phyloP scores from a whole-genome alignment of 1,284 basidiomycete species.

The Peniophora sp. region DNA sequence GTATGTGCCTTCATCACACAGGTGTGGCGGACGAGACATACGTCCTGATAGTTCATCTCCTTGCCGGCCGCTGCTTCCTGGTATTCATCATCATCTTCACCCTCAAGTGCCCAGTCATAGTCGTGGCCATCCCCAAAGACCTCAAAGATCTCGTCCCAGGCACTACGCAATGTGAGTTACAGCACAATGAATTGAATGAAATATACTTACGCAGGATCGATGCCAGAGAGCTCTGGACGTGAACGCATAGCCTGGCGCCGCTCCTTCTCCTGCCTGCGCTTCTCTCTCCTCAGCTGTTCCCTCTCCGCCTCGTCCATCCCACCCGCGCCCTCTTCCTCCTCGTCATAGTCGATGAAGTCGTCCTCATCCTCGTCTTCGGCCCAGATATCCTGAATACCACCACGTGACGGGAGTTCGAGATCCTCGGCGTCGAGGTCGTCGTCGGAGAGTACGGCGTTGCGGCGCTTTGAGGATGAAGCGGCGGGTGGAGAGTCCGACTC shows the following conservation, averaged over 20 bases:
- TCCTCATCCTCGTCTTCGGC: conserved; percentile 75
- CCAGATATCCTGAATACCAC: conserved; percentile 78
- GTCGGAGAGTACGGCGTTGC: conserved; percentile 55
- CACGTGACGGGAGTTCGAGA: conserved; percentile 38
- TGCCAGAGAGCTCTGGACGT: conserved; percentile 75
- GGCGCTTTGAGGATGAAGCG: conserved; percentile 51
- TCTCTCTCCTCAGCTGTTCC: conserved; percentile 65
- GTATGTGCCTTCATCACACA: conserved; percentile 2
- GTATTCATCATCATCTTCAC: conserved; percentile 60
- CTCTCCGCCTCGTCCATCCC: conserved; percentile 67
- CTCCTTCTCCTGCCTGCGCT: conserved; percentile 56
- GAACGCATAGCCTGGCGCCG: conserved; percentile 53
- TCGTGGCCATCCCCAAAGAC: conserved; percentile 97
- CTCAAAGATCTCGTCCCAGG: conserved; percentile 95
- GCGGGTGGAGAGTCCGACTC: conserved; percentile 61
- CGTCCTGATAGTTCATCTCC: conserved; percentile 86
- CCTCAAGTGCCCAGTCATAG: conserved; percentile 89
- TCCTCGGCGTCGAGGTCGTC: conserved; percentile 64
- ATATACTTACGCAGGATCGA: conserved; percentile 74
- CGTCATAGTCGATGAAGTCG: conserved; percentile 89
- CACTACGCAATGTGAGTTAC: conserved; percentile 41
- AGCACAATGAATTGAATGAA: conserved; percentile 6
- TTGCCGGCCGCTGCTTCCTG: conserved; percentile 50
- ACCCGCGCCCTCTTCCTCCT: conserved; percentile 69
- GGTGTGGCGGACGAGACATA: conserved; percentile 30